Base-by-base conservation (phyloP, 441 rosid genomes). In the Mallotus repandus region DNA sequence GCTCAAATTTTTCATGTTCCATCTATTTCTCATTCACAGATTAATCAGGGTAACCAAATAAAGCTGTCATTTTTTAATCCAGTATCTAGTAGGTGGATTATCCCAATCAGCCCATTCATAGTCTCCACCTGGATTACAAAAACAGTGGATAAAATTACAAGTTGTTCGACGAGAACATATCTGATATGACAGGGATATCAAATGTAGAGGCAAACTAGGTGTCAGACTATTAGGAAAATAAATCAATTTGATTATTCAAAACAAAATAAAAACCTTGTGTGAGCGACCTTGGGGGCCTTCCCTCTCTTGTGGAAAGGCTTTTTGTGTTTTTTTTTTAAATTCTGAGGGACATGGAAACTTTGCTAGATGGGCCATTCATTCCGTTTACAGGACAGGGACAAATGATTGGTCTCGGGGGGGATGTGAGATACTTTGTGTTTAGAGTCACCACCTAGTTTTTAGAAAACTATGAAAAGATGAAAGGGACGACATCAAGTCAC, bases 31-130 rank as follows among this genome's bases (percentile, higher is more conserved):
- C 81, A 68, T 9, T 19, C 10, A 53, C 78, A 79, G 78, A 67
- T 75, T 90, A 89, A 73, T 75, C 86, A 64, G 86, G 71, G 81
- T 85, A 80, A 64, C 99, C 99, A 85, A 93, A 96, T 78, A 93
- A 82, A 74, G 92, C 87, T 58, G 75, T 78, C 98, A 96, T 96
- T 88, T 87, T 74, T 80, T 82, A 64, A 81, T 78, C 99, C 99
- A 96, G 82, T 83, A 93, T 84, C 88, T 87, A 25, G 99, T 97
- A 58, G 98, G 94, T 71, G 91, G 91, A 80, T 86, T 90, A 81
- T 93, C 98, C 90, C 84, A 84, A 81, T 96, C 97, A 75, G 98
- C 97, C 98, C 99, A 96, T 79, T 91, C 96, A 82, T 91, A 93
- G 84, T 96, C 99, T 49, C 93, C 98, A 61, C 99, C 98, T 15